phyloP scores from a whole-genome alignment of 148 eudicot genomes.

The Fagopyrum esculentum region DNA sequence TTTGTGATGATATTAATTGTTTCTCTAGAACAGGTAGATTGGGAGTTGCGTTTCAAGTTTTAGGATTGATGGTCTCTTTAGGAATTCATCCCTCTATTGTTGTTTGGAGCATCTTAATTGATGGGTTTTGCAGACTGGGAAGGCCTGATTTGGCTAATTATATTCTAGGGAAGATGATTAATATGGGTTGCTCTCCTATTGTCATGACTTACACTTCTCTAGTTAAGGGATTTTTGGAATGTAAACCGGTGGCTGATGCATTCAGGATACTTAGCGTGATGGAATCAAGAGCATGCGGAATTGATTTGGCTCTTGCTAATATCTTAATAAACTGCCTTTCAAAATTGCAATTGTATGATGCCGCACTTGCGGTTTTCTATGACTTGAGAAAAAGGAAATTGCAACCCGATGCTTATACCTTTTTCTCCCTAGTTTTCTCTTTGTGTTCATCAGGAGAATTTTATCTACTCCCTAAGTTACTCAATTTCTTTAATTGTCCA shows the following conservation, averaged over 20 bases:
- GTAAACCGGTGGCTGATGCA: constrained; percentile 27
- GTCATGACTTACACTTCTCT: constrained; percentile 39
- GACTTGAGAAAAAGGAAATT: constrained; percentile 29
- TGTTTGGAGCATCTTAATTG: constrained; percentile 41
- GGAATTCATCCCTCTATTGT: constrained; percentile 28
- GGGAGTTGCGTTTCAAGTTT: constrained; percentile 29
- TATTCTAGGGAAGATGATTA: constrained; percentile 42
- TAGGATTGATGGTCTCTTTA: constrained; percentile 31
- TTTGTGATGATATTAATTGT: constrained; percentile 31
- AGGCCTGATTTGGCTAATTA: constrained; percentile 25
- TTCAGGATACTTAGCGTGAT: constrained; percentile 26
- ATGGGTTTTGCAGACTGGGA: constrained; percentile 37
- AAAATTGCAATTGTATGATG: constrained; percentile 32
- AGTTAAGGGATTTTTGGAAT: constrained; percentile 37
- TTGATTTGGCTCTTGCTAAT: constrained; percentile 46
- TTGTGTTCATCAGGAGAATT: constrained; percentile 27
- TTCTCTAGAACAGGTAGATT: constrained; percentile 33
- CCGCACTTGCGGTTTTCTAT: constrained; percentile 35
- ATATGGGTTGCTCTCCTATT: constrained; percentile 36
- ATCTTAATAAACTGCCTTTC: constrained; percentile 36
- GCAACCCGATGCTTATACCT: constrained; percentile 43
- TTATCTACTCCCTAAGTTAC: constrained; percentile 28
- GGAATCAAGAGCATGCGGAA: constrained; percentile 33
- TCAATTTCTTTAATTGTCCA: constrained; percentile 24
- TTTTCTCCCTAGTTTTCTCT: constrained; percentile 27